A percentile compares a stretch with the other conserved stretches of the same genome.
Conservation (phyloP, 208 protist genomes). For the Acanthamoeba triangularis region DNA sequence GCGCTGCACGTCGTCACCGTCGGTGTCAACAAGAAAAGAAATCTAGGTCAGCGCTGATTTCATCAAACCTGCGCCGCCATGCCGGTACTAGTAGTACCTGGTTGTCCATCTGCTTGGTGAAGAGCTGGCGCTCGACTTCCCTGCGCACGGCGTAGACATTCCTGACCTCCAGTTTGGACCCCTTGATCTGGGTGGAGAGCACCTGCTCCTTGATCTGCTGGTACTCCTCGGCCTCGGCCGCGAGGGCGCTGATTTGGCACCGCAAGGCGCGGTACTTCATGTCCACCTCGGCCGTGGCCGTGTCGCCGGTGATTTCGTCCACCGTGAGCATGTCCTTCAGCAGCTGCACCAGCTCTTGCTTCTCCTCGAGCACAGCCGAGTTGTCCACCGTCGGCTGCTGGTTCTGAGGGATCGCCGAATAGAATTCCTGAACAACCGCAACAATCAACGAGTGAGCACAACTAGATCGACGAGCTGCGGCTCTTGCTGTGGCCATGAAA, state of each 20-base stretch:
- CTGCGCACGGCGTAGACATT: slow-evolving; percentile 66
- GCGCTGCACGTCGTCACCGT: neutral
- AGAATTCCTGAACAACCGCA: neutral
- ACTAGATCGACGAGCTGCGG: no score
- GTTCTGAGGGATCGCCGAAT: neutral
- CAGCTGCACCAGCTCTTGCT: slow-evolving; percentile 55
- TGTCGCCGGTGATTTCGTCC: slow-evolving; percentile 58
- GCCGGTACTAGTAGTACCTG: neutral
- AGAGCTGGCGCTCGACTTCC: neutral
- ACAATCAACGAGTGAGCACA: no score
- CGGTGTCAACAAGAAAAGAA: neutral
- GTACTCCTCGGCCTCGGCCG: slow-evolving; percentile 44
- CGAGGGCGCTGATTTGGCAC: slow-evolving; percentile 62
- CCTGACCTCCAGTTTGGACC: slow-evolving; percentile 10
- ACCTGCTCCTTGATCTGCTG: slow-evolving; percentile 53
- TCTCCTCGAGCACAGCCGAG: neutral
- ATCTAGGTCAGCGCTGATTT: neutral
- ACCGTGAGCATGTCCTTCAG: slow-evolving; percentile 68
- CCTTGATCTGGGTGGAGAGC: neutral
- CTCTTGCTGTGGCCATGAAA: no score
- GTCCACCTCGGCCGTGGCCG: slow-evolving; percentile 43
- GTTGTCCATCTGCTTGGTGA: slow-evolving; percentile 65
- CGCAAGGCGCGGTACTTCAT: slow-evolving; percentile 80
- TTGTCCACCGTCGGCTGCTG: slow-evolving; percentile 51
- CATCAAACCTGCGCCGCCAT: no score